phyloP scores from a whole-genome alignment of 169 alveolate genomes.

The Cryptosporidium meleagridis region DNA sequence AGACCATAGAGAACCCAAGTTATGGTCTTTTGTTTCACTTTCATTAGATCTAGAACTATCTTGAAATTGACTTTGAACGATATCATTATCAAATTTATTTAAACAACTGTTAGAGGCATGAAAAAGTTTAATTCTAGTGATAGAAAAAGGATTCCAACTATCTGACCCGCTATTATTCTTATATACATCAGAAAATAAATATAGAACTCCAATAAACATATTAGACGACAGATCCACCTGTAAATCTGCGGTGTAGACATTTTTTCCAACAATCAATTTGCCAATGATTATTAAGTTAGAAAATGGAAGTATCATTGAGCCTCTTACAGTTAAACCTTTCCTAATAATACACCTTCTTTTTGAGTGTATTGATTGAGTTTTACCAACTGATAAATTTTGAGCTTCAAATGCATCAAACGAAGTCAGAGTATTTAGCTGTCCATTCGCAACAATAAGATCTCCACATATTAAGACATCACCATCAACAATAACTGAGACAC shows the following conservation, averaged over 20 bases:
- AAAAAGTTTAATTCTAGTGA: constrained; percentile 32
- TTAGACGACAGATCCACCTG: constrained; percentile 55
- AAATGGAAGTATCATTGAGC: constrained; percentile 68
- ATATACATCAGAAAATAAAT: constrained; percentile 39
- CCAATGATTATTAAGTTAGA: constrained; percentile 61
- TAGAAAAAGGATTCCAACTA: constrained; percentile 28
- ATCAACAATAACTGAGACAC: constrained; percentile 47
- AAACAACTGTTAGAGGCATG: constrained; percentile 15
- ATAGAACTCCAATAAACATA: constrained; percentile 29
- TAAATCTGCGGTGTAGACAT: constrained; percentile 30
- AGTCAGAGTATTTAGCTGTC: constrained; percentile 45
- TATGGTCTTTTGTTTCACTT: not conserved
- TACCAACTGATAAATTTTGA: constrained; percentile 5
- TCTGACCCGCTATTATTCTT: not conserved
- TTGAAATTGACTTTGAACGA: not conserved
- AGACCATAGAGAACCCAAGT: constrained; percentile 40
- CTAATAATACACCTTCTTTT: constrained; percentile 54
- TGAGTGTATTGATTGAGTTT: constrained; percentile 31
- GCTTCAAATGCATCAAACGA: constrained; percentile 67
- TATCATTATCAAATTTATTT: not conserved
- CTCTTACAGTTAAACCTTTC: constrained; percentile 56
- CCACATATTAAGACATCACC: constrained; percentile 63
- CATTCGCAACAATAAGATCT: constrained; percentile 59
- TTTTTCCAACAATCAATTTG: constrained; percentile 52
- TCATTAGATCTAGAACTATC: not conserved